Conservation (phyloP, 768 basidiomycete species). For the Mycena vitilis region DNA sequence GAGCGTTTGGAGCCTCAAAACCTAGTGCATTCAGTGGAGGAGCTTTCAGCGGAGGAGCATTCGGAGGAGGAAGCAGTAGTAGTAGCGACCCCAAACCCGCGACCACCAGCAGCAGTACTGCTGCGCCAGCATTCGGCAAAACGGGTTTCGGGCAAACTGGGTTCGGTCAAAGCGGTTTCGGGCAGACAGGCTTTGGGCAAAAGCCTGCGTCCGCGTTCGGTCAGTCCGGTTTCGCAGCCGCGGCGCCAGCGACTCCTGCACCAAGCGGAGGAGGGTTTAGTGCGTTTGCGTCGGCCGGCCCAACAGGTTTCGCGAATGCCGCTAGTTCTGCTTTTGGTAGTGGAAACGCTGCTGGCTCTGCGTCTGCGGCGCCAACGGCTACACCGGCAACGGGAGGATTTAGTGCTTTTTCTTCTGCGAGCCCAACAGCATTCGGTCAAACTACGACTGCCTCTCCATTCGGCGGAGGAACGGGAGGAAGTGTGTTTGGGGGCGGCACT, state of each 20-base stretch:
- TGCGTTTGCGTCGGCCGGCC: constrained; percentile 44
- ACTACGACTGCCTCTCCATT: constrained; percentile 27
- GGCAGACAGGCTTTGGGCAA: constrained; percentile 51
- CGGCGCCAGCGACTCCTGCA: constrained; percentile 24
- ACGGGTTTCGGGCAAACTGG: constrained; percentile 39
- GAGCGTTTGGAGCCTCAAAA: constrained; percentile 48
- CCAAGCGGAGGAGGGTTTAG: constrained; percentile 48
- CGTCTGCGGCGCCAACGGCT: constrained; percentile 1
- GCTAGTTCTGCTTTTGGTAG: constrained; percentile 29
- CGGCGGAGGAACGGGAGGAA: constrained; percentile 9
- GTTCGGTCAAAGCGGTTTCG: constrained; percentile 46
- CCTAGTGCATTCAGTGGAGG: constrained; percentile 52
- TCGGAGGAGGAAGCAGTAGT: constrained; percentile 18
- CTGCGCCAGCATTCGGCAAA: constrained; percentile 33
- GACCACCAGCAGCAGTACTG: constrained; percentile 17
- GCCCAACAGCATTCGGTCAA: constrained; percentile 45
- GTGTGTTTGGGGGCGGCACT: neutral
- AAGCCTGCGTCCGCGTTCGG: constrained; percentile 27
- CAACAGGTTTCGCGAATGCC: constrained; percentile 33
- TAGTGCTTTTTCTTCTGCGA: constrained; percentile 38
- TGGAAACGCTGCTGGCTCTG: neutral
- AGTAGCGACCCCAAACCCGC: constrained; percentile 16
- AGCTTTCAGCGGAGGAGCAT: constrained; percentile 31
- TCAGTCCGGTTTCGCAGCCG: constrained; percentile 40
- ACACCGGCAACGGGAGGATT: constrained; percentile 37